Evolutionary conservation across 2,329 filamentous ascomycete species (phyloP).

Genomic region (Colletotrichum salicis): DNA sequence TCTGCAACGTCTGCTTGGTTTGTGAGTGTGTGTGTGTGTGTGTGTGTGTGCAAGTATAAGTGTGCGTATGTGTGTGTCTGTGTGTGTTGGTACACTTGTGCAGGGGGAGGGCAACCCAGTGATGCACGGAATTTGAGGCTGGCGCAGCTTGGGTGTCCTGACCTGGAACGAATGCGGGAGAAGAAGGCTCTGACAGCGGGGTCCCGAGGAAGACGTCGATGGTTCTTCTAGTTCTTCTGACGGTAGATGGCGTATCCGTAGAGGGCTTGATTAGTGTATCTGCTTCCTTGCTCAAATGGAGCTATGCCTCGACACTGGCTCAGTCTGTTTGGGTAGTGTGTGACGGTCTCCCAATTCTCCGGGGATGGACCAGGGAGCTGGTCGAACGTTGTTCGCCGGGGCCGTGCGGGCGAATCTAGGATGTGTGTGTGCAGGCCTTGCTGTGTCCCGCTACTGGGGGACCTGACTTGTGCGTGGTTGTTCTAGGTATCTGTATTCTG

Average conservation of each 20-base stretch:
- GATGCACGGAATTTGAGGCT: conserved; percentile 29
- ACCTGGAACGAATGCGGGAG: conserved; percentile 2
- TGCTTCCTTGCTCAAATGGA: conserved; percentile 13
- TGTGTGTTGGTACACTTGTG: neutral
- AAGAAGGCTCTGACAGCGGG: conserved; percentile 5
- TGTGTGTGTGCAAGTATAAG: neutral
- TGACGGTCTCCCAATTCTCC: conserved; percentile 31
- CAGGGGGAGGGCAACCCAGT: conserved; percentile 24
- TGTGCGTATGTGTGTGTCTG: neutral
- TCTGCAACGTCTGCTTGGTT: conserved; percentile 24
- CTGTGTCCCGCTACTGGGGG: conserved; percentile 27
- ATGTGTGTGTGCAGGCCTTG: conserved; percentile 31
- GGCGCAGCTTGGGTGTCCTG: conserved; percentile 18
- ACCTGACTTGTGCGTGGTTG: conserved; percentile 24
- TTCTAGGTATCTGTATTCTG: conserved; percentile 23
- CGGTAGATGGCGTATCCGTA: conserved; percentile 17
- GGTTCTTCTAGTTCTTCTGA: conserved; percentile 23
- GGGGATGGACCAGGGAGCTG: conserved; percentile 34
- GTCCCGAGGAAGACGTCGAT: conserved; percentile 14
- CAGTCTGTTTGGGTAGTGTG: conserved; percentile 26
- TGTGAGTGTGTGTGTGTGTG: neutral
- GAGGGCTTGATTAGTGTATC: conserved; percentile 1
- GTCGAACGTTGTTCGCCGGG: conserved; percentile 32
- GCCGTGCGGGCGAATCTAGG: conserved; percentile 32
- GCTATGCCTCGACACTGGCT: conserved; percentile 16